A percentile compares a stretch with the other conserved stretches of the same genome.
Conservation (phyloP, 805 yeast genomes). For the Barnettozyma vustinii region DNA sequence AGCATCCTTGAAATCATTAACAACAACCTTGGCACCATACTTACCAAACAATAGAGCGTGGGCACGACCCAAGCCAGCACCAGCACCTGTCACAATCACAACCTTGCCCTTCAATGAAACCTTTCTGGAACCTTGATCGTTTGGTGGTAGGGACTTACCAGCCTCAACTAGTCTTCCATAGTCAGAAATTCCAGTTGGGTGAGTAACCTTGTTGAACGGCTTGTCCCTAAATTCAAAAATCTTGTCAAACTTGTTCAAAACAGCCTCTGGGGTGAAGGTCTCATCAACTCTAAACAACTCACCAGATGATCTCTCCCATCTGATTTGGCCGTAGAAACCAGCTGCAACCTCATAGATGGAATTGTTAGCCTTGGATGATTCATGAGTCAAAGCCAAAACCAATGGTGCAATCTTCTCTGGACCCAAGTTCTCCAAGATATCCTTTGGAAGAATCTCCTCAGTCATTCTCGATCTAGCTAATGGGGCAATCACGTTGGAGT, state of each 20-base stretch:
- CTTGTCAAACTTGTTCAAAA: slow-evolving; percentile 59
- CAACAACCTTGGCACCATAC: slow-evolving; percentile 93
- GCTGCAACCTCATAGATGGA: slow-evolving; percentile 91
- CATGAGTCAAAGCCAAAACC: slow-evolving; percentile 75
- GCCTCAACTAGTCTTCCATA: slow-evolving; percentile 55
- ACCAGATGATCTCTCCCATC: slow-evolving; percentile 94
- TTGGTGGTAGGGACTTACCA: slow-evolving; percentile 44
- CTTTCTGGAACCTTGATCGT: slow-evolving; percentile 51
- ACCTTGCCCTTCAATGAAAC: slow-evolving; percentile 76
- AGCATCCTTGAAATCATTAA: slow-evolving; percentile 83
- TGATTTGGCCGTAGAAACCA: slow-evolving; percentile 83
- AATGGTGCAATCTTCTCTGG: slow-evolving; percentile 93
- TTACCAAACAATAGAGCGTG: slow-evolving; percentile 82
- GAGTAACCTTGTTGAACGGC: slow-evolving; percentile 48
- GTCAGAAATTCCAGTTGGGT: slow-evolving; percentile 72
- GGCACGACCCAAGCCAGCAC: slow-evolving; percentile 88
- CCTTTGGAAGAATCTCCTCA: slow-evolving; percentile 81
- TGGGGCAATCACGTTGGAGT: slow-evolving; percentile 86
- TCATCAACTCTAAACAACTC: slow-evolving; percentile 74
- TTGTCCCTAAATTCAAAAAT: slow-evolving; percentile 59
- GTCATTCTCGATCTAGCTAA: slow-evolving; percentile 96
- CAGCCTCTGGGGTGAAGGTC: slow-evolving; percentile 78
- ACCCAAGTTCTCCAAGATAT: slow-evolving; percentile 68
- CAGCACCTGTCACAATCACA: slow-evolving; percentile 91
- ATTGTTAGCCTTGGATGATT: slow-evolving; percentile 55